These are phyloP conservation scores for Boletus sp. DNA, from an alignment of 1,284 basidiomycete species.

Conservation along the genomic window DNA sequence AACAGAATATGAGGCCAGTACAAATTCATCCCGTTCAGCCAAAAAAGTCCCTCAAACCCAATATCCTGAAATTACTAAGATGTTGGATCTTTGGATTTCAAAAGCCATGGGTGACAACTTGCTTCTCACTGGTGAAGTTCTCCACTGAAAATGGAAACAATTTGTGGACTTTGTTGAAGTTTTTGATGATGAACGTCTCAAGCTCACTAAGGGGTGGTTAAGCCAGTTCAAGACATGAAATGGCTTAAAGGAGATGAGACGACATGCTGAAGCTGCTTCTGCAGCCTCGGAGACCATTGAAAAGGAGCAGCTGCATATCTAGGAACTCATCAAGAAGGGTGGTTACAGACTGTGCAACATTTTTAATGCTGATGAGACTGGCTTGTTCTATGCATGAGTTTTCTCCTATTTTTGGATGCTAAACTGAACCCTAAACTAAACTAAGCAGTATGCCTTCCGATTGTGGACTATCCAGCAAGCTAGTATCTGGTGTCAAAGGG, in stretches of 20 bases:
- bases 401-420: neutral
- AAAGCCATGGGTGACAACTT: conserved; percentile 7
- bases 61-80: conserved; percentile 11
- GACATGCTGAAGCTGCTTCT: conserved; percentile 10
- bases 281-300: neutral
- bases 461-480: neutral
- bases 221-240: accelerated
- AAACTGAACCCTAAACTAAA: too few species aligned
- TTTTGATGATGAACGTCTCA: neutral
- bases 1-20: too few species aligned
- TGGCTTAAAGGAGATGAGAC: neutral
- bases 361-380: conserved; percentile 11
- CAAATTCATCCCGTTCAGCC: too few species aligned
- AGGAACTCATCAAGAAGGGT: neutral
- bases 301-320: neutral
- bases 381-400: conserved; percentile 6
- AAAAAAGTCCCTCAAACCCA: conserved; percentile 7
- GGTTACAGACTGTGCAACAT: neutral
- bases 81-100: conserved; percentile 17
- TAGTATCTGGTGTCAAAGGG: neutral
- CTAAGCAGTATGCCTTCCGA: conserved; percentile 14
- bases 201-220: conserved; percentile 9
- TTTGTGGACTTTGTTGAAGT: conserved; percentile 14
- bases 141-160: conserved; percentile 9
- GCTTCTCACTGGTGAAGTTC: neutral